phyloP scores from a whole-genome alignment of 495 filamentous ascomycete genomes.

The Trichoderma gamsii region DNA sequence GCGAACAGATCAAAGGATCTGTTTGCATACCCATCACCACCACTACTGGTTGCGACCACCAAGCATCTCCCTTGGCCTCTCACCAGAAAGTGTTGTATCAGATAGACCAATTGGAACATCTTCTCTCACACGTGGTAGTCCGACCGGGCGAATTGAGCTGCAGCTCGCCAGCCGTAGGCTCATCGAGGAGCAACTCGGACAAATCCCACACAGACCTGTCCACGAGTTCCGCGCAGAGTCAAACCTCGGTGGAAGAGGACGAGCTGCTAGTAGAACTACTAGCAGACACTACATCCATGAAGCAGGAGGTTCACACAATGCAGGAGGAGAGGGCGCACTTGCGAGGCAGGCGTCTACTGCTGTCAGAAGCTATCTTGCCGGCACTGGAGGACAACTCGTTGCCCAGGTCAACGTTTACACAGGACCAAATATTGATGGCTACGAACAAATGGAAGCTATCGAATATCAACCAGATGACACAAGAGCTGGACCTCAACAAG shows the following conservation, averaged over 20 bases:
- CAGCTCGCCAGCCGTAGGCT: neutral
- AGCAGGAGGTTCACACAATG: neutral
- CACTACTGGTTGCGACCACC: conserved; percentile 47
- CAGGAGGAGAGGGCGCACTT: neutral
- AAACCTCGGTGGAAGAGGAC: neutral
- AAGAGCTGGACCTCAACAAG: neutral
- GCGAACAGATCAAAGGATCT: conserved; percentile 23
- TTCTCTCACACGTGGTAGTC: neutral
- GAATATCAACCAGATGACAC: conserved; percentile 11
- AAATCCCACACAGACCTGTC: neutral
- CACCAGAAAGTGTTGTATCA: conserved; percentile 8
- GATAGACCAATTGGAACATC: conserved; percentile 4
- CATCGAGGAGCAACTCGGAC: neutral
- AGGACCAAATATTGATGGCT: neutral
- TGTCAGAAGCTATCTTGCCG: neutral
- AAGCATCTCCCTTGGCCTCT: conserved; percentile 7
- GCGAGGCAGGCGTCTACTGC: neutral
- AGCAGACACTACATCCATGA: neutral
- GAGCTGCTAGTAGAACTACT: neutral
- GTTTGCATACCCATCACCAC: conserved; percentile 50
- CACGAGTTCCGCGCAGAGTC: neutral
- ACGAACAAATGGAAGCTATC: neutral
- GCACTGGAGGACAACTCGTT: neutral
- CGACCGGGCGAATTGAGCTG: neutral
- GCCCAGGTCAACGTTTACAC: conserved; percentile 4